phyloP scores from a whole-genome alignment of 805 yeast species.

The Wickerhamomyces sydowiorum region DNA sequence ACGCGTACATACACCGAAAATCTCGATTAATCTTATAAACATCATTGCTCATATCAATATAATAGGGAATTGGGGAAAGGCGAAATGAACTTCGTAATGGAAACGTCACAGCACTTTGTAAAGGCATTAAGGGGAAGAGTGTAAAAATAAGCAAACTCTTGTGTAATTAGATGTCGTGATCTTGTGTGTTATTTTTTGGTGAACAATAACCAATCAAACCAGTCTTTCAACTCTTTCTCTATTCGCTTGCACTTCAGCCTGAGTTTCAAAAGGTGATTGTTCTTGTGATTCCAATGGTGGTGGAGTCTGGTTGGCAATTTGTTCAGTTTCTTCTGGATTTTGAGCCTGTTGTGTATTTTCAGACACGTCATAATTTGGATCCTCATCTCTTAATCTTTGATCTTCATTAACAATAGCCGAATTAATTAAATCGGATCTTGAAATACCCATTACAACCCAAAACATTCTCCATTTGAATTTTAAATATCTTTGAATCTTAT shows the following conservation, averaged over 20 bases:
- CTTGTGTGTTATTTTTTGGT: too few relatives aligned
- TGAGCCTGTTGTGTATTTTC: background rate
- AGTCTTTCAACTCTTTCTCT: conserved; percentile 4
- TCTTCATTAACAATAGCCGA: conserved; percentile 41
- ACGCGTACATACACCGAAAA: too few relatives aligned
- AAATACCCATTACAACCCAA: conserved; percentile 55
- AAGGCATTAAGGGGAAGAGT: too few relatives aligned
- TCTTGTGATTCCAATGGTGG: background rate
- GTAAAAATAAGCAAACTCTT: too few relatives aligned
- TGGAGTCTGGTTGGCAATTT: too few relatives aligned
- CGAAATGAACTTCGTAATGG: too few relatives aligned
- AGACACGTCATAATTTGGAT: background rate
- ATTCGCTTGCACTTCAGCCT: background rate
- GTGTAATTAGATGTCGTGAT: too few relatives aligned
- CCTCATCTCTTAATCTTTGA: conserved; percentile 19
- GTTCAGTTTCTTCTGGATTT: too few relatives aligned
- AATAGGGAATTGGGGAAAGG: too few relatives aligned
- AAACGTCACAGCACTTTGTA: too few relatives aligned
- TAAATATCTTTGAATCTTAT: conserved; percentile 29
- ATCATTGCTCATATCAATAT: too few relatives aligned
- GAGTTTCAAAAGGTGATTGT: background rate
- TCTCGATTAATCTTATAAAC: too few relatives aligned
- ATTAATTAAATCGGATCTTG: conserved; percentile 40
- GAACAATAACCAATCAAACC: background rate
- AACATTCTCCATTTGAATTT: conserved; percentile 29